These are phyloP conservation scores for Lactarius akahatsu DNA, from an alignment of 768 basidiomycete species.

Conservation along the genomic window DNA sequence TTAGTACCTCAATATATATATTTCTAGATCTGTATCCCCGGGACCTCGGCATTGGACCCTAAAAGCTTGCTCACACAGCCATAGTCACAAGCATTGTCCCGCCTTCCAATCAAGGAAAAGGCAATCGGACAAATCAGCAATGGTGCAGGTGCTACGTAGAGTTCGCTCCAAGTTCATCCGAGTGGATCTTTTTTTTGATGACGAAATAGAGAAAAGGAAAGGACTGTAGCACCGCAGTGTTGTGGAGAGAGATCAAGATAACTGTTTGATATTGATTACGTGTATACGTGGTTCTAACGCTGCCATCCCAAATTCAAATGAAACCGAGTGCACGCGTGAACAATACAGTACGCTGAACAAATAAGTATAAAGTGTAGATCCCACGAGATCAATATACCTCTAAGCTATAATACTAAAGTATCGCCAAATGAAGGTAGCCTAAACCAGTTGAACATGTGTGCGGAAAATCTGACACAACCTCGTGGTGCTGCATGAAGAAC, in stretches of 20 bases:
- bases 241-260: not conserved
- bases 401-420: not conserved
- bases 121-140: not conserved
- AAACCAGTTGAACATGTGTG: slow-evolving; percentile 73
- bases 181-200: not conserved
- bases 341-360: not conserved
- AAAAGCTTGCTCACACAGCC: not conserved
- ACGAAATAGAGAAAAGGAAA: not conserved
- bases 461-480: slow-evolving; percentile 55
- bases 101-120: not conserved
- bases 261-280: not conserved
- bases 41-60: not conserved
- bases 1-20: slow-evolving; percentile 3
- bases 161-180: not conserved
- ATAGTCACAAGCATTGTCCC: not conserved
- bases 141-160: not conserved
- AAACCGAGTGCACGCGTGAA: slow-evolving; percentile 23
- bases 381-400: not conserved
- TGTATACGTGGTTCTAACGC: not conserved
- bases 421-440: slow-evolving; percentile 51
- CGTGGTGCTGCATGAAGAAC: slow-evolving; percentile 53
- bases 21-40: not conserved
- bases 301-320: slow-evolving; percentile 5
- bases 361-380: not conserved
- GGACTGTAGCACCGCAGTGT: not conserved